Evolutionary conservation across 148 eudicot genomes (phyloP).

Genomic region (Rhododendron vialii): DNA sequence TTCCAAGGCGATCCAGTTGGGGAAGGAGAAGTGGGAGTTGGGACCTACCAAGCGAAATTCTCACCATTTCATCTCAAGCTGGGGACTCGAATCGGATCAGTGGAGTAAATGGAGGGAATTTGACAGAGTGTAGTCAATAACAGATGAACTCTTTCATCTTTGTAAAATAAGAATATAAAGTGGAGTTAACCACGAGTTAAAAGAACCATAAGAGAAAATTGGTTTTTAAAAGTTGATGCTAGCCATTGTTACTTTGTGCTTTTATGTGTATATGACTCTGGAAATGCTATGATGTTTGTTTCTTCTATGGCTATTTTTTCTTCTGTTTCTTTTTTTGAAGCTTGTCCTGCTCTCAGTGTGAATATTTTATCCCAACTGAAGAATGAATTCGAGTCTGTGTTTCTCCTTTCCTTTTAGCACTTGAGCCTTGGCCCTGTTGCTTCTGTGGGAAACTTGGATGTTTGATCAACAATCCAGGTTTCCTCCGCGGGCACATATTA

Average conservation of each 20-base stretch:
- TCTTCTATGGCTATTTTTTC: not conserved
- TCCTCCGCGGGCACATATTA: not conserved
- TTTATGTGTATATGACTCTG: not conserved
- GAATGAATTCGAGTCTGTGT: not conserved
- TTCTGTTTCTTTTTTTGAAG: not conserved
- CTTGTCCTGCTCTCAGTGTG: not conserved
- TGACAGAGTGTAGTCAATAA: not conserved
- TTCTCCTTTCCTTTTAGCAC: not conserved
- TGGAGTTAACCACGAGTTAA: not conserved
- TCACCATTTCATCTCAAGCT: not conserved
- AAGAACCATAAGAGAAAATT: not conserved
- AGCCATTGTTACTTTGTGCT: not conserved
- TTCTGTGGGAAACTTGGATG: not conserved
- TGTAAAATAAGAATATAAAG: not conserved
- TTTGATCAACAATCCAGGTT: not conserved
- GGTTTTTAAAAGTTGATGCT: not conserved
- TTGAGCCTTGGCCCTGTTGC: not conserved
- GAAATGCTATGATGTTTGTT: not conserved
- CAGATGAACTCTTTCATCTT: not conserved
- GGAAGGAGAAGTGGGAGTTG: constrained; percentile 28
- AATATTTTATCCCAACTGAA: not conserved
- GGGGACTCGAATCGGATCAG: constrained; percentile 3
- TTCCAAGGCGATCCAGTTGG: constrained; percentile 28
- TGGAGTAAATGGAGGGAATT: not conserved
- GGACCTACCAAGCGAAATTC: constrained; percentile 19